Conservation (phyloP, 495 filamentous ascomycete species). For the Annulohypoxylon nitens region DNA sequence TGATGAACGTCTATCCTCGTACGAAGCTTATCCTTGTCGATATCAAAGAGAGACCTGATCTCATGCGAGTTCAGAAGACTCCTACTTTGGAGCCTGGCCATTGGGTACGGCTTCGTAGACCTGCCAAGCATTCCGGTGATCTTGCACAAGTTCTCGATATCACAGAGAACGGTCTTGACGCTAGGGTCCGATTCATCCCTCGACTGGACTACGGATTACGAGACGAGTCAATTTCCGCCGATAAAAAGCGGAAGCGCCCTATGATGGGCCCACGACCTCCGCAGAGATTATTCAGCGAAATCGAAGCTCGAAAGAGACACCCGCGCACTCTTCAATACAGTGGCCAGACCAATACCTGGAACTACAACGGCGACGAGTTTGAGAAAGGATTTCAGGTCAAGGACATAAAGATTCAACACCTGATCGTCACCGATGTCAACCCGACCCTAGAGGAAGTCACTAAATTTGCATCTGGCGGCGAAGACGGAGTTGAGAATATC, state of each 20-base stretch:
- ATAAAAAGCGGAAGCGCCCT: conserved; percentile 83
- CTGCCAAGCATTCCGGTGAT: conserved; percentile 86
- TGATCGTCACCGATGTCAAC: conserved; percentile 88
- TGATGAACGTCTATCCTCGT: conserved; percentile 86
- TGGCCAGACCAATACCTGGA: conserved; percentile 77
- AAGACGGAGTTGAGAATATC: conserved; percentile 92
- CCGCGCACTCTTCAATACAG: conserved; percentile 76
- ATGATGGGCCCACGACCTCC: conserved; percentile 77
- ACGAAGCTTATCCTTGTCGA: conserved; percentile 87
- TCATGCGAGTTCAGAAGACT: conserved; percentile 88
- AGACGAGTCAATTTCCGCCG: conserved; percentile 72
- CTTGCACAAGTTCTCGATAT: conserved; percentile 94
- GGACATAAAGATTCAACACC: conserved; percentile 87
- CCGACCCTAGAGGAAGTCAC: conserved; percentile 96
- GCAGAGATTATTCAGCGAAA: conserved; percentile 91
- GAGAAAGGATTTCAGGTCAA: conserved; percentile 94
- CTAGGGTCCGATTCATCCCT: conserved; percentile 87
- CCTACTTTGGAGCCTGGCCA: conserved; percentile 87
- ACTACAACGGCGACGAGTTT: conserved; percentile 87
- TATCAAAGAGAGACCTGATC: conserved; percentile 98
- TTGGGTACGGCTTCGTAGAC: conserved; percentile 89
- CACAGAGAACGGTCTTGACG: conserved; percentile 90
- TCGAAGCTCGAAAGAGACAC: conserved; percentile 91
- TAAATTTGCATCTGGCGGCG: conserved; percentile 85
- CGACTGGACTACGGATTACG: conserved; percentile 91